Base-by-base conservation (phyloP, 2,329 filamentous ascomycete genomes). In the Samsoniella hepiali region DNA sequence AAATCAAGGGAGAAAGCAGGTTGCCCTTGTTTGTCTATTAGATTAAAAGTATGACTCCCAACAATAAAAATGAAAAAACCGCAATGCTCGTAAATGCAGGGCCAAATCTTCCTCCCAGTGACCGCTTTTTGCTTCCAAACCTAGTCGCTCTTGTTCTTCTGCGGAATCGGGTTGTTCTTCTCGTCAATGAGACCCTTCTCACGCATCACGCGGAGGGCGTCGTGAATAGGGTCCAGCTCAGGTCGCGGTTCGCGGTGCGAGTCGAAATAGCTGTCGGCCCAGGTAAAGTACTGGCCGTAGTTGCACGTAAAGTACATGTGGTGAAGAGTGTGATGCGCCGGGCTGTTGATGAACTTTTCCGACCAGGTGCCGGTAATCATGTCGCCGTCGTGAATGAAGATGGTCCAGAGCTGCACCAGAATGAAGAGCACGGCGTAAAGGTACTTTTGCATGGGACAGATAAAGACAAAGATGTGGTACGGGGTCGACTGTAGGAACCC, bases 231-330 rank as follows among this genome's bases (percentile, higher is more conserved):
- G 50, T 80, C 78, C 9, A 80, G 72, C 60, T 75, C 72, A 4
- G 78, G 77, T 51, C 72, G 70, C n/a, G 78, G 78, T n/a, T 75
- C 71, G 53, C 76, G 69, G 71, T 80, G 78, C 13, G 78, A 80
- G 68, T 74, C 73, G 66, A 77, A 80, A 68, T 76, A 79, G 70
- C 58, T 74, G 68, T 80, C 78, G 67, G 77, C 77, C 77, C 77
- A 80, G 65, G 78, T 80, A 66, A 80, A 80, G 70, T 80, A 81
- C 70, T 81, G 78, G 64, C 78, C 78, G 69, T 81, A 81, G 72
- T 81, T 81, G 76, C 77, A 76, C 65, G 76, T 81, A 69, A 81
- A 81, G 72, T 79, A 81, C 70, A 81, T 78, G 72, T 81, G 79
- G 69, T 81, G 79, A 38, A 81, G 72, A 4, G 78, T 80, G 73